A percentile compares a stretch with the other conserved stretches of the same genome.
Conservation (phyloP, 345 rosid genomes). For the Hibiscus syriacus region DNA sequence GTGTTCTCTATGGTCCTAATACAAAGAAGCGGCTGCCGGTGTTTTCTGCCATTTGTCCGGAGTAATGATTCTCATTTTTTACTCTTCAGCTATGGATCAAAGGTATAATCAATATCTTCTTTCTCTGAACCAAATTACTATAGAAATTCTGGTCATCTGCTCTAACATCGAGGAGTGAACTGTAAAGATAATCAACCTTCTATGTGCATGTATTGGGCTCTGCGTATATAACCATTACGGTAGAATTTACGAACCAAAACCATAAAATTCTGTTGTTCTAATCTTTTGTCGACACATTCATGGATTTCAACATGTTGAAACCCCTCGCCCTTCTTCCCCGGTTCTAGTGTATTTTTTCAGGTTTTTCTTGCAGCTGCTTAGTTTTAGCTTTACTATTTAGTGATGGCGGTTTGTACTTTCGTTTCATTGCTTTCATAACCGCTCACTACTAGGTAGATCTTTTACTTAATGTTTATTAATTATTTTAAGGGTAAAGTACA, state of each 20-base stretch:
- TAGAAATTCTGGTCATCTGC: neutral
- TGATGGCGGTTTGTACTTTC: neutral
- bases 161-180: neutral
- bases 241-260: neutral
- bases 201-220: neutral
- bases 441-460: neutral
- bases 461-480: neutral
- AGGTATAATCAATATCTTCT: neutral
- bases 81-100: neutral
- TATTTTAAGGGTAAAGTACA: too few species aligned
- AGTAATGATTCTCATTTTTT: slow-evolving; percentile 5
- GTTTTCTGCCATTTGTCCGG: slow-evolving; percentile 27
- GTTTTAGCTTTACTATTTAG: neutral
- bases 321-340: neutral
- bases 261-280: neutral
- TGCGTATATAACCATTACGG: neutral
- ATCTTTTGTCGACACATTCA: neutral
- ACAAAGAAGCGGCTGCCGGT: slow-evolving; percentile 34
- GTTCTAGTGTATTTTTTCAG: neutral
- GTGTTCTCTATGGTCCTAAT: slow-evolving; percentile 23
- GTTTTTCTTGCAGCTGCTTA: neutral
- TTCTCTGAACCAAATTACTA: too few species aligned
- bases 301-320: neutral
- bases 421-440: neutral
- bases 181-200: too few species aligned